phyloP scores from a whole-genome alignment of 2,329 filamentous ascomycete genomes.

The Zymoseptoria tritici region DNA sequence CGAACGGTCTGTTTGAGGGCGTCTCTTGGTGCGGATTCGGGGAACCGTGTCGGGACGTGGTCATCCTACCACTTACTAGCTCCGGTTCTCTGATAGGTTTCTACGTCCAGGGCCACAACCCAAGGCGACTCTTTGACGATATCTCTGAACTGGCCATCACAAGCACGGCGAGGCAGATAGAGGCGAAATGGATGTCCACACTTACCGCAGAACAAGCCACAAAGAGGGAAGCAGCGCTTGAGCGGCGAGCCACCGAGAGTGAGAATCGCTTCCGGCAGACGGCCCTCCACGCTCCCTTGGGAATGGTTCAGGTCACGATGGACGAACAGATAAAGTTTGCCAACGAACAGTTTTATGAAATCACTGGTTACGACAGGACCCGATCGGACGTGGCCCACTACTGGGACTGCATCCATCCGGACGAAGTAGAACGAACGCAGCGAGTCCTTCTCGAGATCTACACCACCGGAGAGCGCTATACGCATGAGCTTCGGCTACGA shows the following conservation, averaged over 20 bases:
- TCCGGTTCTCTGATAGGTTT: slow-evolving; percentile 14
- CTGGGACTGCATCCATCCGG: not conserved
- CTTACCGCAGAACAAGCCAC: slow-evolving; percentile 9
- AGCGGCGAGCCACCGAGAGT: slow-evolving; percentile 15
- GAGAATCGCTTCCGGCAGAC: slow-evolving; percentile 34
- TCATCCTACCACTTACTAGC: slow-evolving; percentile 10
- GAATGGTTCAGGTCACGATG: slow-evolving; percentile 29
- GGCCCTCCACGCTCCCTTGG: slow-evolving; percentile 33
- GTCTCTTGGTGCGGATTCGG: slow-evolving; percentile 18
- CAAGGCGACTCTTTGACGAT: slow-evolving; percentile 16
- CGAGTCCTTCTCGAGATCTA: slow-evolving; percentile 1
- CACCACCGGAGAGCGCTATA: slow-evolving; percentile 4
- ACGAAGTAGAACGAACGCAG: not conserved
- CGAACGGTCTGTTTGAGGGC: slow-evolving; percentile 8
- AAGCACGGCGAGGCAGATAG: slow-evolving; percentile 11
- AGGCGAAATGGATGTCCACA: slow-evolving; percentile 13
- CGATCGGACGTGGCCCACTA: slow-evolving; percentile 5
- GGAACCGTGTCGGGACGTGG: slow-evolving; percentile 11
- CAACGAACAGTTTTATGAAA: slow-evolving; percentile 29
- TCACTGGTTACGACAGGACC: slow-evolving; percentile 13
- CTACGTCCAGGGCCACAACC: slow-evolving; percentile 19
- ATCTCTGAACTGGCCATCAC: slow-evolving; percentile 5
- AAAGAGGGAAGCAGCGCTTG: slow-evolving; percentile 8
- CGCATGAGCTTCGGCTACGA: slow-evolving; percentile 12
- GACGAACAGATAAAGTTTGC: slow-evolving; percentile 32